Conservation (phyloP, 129 eudicot species). For the Escallonia rubra region DNA sequence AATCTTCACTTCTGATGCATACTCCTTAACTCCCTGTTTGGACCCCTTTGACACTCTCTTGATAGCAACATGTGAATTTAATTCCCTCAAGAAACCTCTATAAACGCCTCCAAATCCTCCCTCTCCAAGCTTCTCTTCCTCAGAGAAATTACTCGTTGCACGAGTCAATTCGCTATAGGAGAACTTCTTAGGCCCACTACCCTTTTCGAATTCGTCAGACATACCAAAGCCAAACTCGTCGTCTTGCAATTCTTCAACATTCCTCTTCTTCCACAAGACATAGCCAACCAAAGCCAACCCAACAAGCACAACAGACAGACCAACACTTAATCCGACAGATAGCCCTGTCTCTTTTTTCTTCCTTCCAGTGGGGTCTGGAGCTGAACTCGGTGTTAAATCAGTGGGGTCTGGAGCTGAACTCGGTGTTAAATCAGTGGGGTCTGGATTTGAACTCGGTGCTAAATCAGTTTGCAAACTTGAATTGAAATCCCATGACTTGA, state of each 20-base stretch:
- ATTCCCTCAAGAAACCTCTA: constrained; percentile 24
- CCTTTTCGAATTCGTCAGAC: constrained; percentile 24
- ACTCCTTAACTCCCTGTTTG: constrained; percentile 27
- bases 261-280: not conserved
- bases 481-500: constrained; percentile 13
- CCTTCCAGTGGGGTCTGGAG: too few relatives aligned
- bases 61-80: constrained; percentile 15
- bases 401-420: not conserved
- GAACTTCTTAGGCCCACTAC: constrained; percentile 20
- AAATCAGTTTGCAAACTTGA: not conserved
- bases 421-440: too few relatives aligned
- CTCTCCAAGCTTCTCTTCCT: constrained; percentile 31
- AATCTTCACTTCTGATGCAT: constrained; percentile 18
- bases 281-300: not conserved
- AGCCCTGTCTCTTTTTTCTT: constrained; percentile 23
- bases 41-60: constrained; percentile 32
- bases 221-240: not conserved
- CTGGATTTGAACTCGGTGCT: not conserved
- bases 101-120: constrained; percentile 40
- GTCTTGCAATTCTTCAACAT: not conserved
- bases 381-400: too few relatives aligned
- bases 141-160: constrained; percentile 23
- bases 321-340: constrained; percentile 12
- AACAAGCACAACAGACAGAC: not conserved
- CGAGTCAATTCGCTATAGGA: constrained; percentile 17